Evolutionary conservation across 176 grass and related monocot species (phyloP), one percentile per base, ranked within the genome.

Genomic region (Cenchrus americanus): DNA sequence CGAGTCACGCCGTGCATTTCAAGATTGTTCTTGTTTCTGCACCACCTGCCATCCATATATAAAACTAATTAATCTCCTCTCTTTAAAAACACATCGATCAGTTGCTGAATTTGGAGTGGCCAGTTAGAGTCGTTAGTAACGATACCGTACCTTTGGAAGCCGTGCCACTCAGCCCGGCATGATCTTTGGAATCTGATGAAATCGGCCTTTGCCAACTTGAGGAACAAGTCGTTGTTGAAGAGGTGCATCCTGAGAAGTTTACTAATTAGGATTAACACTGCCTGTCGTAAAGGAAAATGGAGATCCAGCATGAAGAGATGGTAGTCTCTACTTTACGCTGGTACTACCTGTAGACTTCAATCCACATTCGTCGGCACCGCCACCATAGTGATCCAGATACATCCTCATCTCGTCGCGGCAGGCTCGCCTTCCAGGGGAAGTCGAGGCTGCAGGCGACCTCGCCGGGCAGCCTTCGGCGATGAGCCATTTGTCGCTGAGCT

Each of bases 401-500:
- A 54, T 44, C 22, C 79, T 87, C 8, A 79, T 87, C 15, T 87
- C 64, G 0, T 82, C 26, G 3, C 7, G 85, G 66, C 66, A 69
- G 5, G 19, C 40, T 69, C 1, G 66, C 66, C 21, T 11, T 46
- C 66, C 66, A 69, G 66, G 66, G 66, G 41, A 69, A 69, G 40
- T 69, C 40, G 8, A 69, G 66, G 19, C 19, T 21, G 19, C 46
- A 69, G 0, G 22, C 68, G 48, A 68, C 50, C 87, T 94, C 92
- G 22, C 89, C 87, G 0, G 85, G 79, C 30, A 95, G 50, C 86
- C 87, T 49, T 88, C 88, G 53, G 90, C 14, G 49, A 95, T 88
- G 83, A 89, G 54, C 90, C 87, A 95, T 60, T 95, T 95, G 84
- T 95, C 93, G 7, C 60, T 61, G 7, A 95, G 58, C 17, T 88